Evolutionary conservation across 1,284 basidiomycete genomes (phyloP).

Genomic region (Bjerkandera adusta): DNA sequence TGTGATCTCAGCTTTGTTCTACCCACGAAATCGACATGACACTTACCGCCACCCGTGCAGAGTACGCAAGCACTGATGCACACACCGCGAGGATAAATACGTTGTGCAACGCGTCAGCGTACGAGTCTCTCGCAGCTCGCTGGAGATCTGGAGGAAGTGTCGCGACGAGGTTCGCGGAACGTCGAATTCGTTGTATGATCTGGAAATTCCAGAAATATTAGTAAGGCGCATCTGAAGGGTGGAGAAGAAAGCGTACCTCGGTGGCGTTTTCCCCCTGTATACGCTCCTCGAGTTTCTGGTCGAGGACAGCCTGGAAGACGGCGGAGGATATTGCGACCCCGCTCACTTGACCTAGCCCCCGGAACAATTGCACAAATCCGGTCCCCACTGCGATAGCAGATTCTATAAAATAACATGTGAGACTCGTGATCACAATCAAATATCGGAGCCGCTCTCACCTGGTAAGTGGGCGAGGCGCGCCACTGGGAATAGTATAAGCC

Average conservation of each 20-base stretch:
- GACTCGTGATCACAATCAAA: neutral
- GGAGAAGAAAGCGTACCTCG: constrained; percentile 25
- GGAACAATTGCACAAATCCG: constrained; percentile 78
- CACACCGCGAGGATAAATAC: constrained; percentile 74
- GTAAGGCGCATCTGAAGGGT: neutral
- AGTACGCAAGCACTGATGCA: constrained; percentile 62
- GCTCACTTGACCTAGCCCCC: constrained; percentile 78
- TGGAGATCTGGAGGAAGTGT: constrained; percentile 62
- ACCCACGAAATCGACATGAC: neutral
- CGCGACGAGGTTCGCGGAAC: constrained; percentile 63
- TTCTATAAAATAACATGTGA: constrained; percentile 33
- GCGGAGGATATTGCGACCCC: constrained; percentile 81
- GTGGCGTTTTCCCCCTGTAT: constrained; percentile 63
- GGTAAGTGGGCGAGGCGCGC: constrained; percentile 73
- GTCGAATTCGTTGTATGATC: constrained; percentile 69
- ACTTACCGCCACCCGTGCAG: constrained; percentile 62
- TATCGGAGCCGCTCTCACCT: constrained; percentile 39
- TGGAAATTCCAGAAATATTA: constrained; percentile 23
- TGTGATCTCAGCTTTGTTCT: neutral
- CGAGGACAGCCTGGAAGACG: constrained; percentile 72
- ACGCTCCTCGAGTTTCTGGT: constrained; percentile 55
- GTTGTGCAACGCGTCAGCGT: constrained; percentile 59
- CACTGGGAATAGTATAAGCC: no score
- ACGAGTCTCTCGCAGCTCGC: constrained; percentile 66
- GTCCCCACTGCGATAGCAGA: constrained; percentile 76